Evolutionary conservation across 2,329 filamentous ascomycete genomes (phyloP), one percentile per base, ranked within the genome.

Genomic region (Calonectria naviculata): DNA sequence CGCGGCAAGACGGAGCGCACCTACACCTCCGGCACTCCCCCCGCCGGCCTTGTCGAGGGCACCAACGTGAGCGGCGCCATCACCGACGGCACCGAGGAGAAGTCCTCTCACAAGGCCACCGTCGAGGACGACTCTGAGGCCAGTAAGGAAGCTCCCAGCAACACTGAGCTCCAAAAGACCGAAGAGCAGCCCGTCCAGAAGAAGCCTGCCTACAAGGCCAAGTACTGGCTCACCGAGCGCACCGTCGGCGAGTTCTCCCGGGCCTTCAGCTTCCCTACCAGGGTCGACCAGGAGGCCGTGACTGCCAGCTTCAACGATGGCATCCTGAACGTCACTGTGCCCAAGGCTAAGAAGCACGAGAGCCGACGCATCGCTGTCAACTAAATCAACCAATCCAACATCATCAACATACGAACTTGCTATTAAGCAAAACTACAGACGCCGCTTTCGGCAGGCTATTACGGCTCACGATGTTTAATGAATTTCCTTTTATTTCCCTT

Each of bases 141-240:
- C 7, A 8, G 24, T 10, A 31, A 52, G 24, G 36, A 42, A 29
- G 12, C 42, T 28, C 15, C 24, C 38, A 42, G 46, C 46, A 29
- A 58, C 19, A 49, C 66, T 5, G 31, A 70, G 4, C 58, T 72
- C 15, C 61, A 47, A 17, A 34, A 38, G 52, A 56, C 70, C 34
- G 71, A 76, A 17, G 73, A 80, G 41, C 74, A 78, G 69, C 67
- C 70, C 28, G 72, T 78, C 41, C 65, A 78, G 71, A 78, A 80
- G 69, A 81, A 83, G 73, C 76, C 81, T 5, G 78, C 76, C 58
- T 83, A 87, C 71, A 83, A 85, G 49, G 82, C 85, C 76, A 92
- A 90, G 83, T 95, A 92, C 87, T 96, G 93, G 94, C 85, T 92
- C 72, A 86, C 87, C 38, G 92, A 94, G 84, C 90, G 91, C 76